phyloP scores from a whole-genome alignment of 352 stramenopile genomes.

The Globisporangium canariense region DNA sequence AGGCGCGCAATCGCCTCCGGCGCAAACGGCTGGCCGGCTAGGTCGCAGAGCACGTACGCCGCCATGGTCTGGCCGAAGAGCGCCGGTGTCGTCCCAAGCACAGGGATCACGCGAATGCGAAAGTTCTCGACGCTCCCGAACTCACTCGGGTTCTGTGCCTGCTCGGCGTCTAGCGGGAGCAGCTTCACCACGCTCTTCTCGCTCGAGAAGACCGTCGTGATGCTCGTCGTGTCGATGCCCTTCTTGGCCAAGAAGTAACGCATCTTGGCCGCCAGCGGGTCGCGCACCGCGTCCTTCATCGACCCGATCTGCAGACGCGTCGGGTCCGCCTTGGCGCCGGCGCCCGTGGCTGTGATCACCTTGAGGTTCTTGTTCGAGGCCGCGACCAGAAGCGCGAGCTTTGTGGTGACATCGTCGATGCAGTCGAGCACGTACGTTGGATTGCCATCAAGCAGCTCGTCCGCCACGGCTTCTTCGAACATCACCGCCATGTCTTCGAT shows the following conservation, averaged over 20 bases:
- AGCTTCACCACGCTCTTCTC: conserved; percentile 97
- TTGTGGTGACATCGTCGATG: conserved; percentile 99
- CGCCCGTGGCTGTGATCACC: conserved; percentile 88
- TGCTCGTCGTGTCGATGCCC: conserved; percentile 50
- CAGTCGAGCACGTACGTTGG: conserved; percentile 97
- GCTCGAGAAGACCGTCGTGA: conserved; percentile 92
- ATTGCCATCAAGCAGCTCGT: conserved; percentile 78
- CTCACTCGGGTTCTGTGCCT: conserved; percentile 80
- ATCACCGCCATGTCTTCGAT: conserved; percentile 90
- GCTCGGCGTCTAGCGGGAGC: conserved; percentile 92
- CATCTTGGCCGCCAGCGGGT: conserved; percentile 95
- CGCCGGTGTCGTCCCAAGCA: conserved; percentile 92
- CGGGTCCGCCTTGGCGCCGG: conserved; percentile 95
- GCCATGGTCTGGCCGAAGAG: conserved; percentile 98
- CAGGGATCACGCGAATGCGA: conserved; percentile 94
- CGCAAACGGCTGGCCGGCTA: conserved; percentile 89
- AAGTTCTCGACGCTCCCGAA: conserved; percentile 97
- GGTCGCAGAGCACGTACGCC: conserved; percentile 91
- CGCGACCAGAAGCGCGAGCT: conserved; percentile 91
- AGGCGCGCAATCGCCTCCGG: conserved; percentile 64
- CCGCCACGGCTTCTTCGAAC: conserved; percentile 80
- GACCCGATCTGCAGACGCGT: conserved; percentile 96
- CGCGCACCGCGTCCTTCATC: conserved; percentile 91
- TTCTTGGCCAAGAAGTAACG: conserved; percentile 92
- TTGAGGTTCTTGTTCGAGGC: conserved; percentile 80